Evolutionary conservation across 1,284 basidiomycete species (phyloP).

Genomic region (Phylloporus sp.): DNA sequence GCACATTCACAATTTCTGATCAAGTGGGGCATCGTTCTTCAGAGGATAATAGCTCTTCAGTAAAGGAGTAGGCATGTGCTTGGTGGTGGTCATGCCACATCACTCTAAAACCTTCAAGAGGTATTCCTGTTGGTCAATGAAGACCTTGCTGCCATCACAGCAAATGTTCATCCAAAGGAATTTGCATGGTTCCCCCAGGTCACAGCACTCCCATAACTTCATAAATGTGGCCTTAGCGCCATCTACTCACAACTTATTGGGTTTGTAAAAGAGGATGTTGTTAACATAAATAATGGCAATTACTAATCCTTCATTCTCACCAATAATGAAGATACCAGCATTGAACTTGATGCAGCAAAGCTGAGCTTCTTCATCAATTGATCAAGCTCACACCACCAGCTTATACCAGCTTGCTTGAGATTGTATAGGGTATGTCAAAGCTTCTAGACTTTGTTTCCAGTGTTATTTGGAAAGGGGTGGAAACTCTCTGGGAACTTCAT

Average conservation of each 20-base stretch:
- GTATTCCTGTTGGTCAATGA: too few species aligned
- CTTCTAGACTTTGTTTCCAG: neutral
- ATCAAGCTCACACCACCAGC: neutral
- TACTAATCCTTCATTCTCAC: neutral
- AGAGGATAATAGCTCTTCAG: too few species aligned
- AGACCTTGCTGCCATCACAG: neutral
- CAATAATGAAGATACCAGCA: neutral
- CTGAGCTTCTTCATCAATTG: neutral
- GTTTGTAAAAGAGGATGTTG: neutral
- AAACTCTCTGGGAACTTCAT: neutral
- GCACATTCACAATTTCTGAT: too few species aligned
- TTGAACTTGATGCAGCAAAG: too few species aligned
- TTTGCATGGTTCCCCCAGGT: neutral
- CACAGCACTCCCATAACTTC: neutral
- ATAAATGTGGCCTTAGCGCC: neutral
- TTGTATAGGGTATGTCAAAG: neutral
- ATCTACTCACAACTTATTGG: neutral
- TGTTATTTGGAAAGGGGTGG: too few species aligned
- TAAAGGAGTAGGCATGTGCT: too few species aligned
- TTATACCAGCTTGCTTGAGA: slow-evolving; percentile 2
- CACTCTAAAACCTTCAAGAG: too few species aligned
- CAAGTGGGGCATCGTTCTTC: too few species aligned
- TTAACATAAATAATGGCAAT: neutral
- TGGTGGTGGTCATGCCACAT: too few species aligned
- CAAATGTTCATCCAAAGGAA: neutral